Conservation (phyloP, 805 yeast species). For the Monosporozyma unispora region DNA sequence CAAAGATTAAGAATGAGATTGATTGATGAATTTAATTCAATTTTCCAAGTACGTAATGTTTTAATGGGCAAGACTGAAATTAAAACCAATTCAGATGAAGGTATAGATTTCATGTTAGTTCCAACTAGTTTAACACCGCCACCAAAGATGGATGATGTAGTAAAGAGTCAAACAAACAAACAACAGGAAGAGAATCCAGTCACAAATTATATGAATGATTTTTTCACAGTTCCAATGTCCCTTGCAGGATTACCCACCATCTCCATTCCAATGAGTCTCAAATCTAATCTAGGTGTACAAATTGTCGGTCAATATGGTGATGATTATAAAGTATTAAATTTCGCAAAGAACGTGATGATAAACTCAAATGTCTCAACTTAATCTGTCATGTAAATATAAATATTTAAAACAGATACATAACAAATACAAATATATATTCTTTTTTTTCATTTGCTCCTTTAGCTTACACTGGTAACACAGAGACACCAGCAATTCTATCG, state of each 20-base stretch:
- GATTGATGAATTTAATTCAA: constrained; percentile 53
- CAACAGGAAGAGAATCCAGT: constrained; percentile 33
- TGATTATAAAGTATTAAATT: constrained; percentile 52
- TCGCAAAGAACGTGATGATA: constrained; percentile 11
- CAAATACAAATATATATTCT: background rate
- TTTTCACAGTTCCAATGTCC: constrained; percentile 82
- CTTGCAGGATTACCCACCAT: constrained; percentile 87
- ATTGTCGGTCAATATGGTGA: constrained; percentile 80
- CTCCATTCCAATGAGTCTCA: constrained; percentile 50
- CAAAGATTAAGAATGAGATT: constrained; percentile 52
- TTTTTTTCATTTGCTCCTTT: background rate
- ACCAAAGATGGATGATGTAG: constrained; percentile 36
- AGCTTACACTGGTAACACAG: constrained; percentile 51
- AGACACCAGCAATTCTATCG: constrained; percentile 57
- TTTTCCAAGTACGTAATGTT: constrained; percentile 48
- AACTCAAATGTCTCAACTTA: background rate
- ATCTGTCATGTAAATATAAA: background rate
- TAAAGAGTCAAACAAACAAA: constrained; percentile 21
- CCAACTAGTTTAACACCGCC: constrained; percentile 63
- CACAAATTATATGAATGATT: constrained; percentile 68
- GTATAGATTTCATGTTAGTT: constrained; percentile 61
- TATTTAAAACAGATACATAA: background rate
- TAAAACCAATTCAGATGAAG: constrained; percentile 11
- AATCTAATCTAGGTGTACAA: constrained; percentile 55
- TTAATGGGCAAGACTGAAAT: constrained; percentile 18